Evolutionary conservation across 805 yeast species (phyloP).

Genomic region (Kodamaea laetipori): DNA sequence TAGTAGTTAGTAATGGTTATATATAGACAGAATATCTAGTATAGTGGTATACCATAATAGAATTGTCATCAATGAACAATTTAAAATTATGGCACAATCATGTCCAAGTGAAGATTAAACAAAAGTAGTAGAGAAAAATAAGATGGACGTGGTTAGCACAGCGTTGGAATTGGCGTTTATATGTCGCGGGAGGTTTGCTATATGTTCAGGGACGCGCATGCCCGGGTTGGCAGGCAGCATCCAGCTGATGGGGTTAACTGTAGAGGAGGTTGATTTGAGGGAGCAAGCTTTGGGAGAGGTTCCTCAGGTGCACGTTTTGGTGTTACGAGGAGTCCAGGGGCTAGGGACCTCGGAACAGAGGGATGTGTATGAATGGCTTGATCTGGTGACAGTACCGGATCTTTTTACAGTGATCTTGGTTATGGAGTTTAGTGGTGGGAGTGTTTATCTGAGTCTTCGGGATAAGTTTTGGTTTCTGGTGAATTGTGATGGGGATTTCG

Average conservation of each 20-base stretch:
- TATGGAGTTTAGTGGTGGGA: constrained; percentile 9
- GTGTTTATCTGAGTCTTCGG: constrained; percentile 16
- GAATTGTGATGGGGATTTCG: constrained; percentile 15
- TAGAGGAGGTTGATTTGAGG: constrained; percentile 5
- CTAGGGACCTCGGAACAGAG: constrained; percentile 10
- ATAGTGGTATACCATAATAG: too few relatives aligned
- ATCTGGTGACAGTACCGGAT: constrained; percentile 8
- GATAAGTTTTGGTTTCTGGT: constrained; percentile 19
- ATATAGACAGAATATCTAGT: too few relatives aligned
- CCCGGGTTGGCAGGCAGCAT: not conserved
- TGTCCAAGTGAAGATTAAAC: not conserved
- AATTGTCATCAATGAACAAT: too few relatives aligned
- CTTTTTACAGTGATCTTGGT: constrained; percentile 14
- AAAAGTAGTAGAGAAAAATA: not conserved
- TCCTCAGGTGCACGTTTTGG: not conserved
- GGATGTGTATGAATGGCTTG: constrained; percentile 12
- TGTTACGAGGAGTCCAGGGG: constrained; percentile 7
- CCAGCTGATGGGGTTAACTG: constrained; percentile 2
- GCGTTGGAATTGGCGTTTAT: constrained; percentile 10
- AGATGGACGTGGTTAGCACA: constrained; percentile 9
- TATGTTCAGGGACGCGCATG: constrained; percentile 8
- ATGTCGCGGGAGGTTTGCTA: constrained; percentile 7
- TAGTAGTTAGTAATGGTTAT: not conserved
- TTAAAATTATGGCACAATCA: not conserved
- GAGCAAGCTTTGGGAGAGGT: not conserved